A percentile compares a stretch with the other conserved stretches of the same genome.
Conservation (phyloP, 2,329 filamentous ascomycete species). For the Parastagonospora nodorum region DNA sequence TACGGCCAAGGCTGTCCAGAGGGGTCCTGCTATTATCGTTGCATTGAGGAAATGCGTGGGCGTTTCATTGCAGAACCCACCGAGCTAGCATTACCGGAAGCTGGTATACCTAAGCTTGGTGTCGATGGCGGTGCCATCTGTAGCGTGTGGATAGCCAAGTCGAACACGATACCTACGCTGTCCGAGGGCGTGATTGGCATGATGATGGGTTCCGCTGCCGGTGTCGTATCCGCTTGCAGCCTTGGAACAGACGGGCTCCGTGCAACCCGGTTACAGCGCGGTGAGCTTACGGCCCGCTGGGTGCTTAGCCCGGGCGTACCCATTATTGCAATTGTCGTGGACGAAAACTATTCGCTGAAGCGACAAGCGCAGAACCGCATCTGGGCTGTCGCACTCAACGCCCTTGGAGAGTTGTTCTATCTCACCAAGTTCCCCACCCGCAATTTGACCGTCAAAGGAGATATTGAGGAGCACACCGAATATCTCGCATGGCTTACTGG, state of each 20-base stretch:
- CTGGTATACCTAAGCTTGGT: slow-evolving; percentile 78
- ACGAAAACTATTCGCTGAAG: slow-evolving; percentile 77
- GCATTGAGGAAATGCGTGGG: slow-evolving; percentile 74
- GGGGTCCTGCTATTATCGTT: slow-evolving; percentile 78
- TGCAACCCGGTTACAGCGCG: slow-evolving; percentile 67
- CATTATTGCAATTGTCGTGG: slow-evolving; percentile 80
- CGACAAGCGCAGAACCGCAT: slow-evolving; percentile 73
- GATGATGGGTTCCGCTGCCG: slow-evolving; percentile 80
- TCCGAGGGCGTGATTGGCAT: slow-evolving; percentile 83
- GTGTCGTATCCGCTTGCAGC: slow-evolving; percentile 81
- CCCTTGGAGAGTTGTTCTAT: slow-evolving; percentile 89
- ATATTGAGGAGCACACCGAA: slow-evolving; percentile 59
- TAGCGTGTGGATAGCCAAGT: slow-evolving; percentile 89
- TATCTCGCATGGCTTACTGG: slow-evolving; percentile 80
- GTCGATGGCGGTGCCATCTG: slow-evolving; percentile 73
- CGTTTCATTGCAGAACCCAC: slow-evolving; percentile 71
- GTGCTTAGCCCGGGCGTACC: slow-evolving; percentile 90
- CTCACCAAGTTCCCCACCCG: slow-evolving; percentile 71
- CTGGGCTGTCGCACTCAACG: slow-evolving; percentile 94
- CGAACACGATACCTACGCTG: slow-evolving; percentile 68
- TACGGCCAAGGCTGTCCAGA: slow-evolving; percentile 86
- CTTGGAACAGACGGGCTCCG: slow-evolving; percentile 67
- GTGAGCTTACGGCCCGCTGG: slow-evolving; percentile 86
- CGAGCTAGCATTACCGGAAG: slow-evolving; percentile 64
- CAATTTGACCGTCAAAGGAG: slow-evolving; percentile 55